Conservation (phyloP, 306 rosid species). For the Sphenostylis stenocarpa region DNA sequence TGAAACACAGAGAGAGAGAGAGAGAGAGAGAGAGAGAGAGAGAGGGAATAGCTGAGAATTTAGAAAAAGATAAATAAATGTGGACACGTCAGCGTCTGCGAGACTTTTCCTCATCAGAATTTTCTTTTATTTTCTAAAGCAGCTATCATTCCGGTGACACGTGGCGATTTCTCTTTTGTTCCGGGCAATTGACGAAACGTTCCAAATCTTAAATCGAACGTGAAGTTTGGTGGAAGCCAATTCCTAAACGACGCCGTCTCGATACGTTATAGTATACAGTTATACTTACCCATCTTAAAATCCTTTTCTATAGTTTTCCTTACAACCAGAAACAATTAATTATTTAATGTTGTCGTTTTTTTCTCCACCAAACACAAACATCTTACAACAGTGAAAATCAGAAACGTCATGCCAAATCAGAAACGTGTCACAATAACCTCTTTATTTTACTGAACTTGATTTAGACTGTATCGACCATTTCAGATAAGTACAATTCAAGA, state of each 20-base stretch:
- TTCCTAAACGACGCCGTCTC: constrained; percentile 37
- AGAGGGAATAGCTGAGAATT: constrained; percentile 42
- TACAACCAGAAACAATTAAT: background rate
- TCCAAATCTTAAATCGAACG: constrained; percentile 45
- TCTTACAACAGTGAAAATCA: background rate
- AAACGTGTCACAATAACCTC: background rate
- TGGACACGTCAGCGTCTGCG: constrained; percentile 56
- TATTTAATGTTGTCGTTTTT: background rate
- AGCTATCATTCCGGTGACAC: constrained; percentile 32
- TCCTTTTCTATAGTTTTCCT: background rate
- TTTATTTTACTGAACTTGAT: background rate
- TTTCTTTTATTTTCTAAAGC: background rate
- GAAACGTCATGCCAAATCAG: background rate
- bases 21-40: background rate
- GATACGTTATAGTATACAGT: background rate
- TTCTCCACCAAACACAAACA: background rate
- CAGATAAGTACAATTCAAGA: background rate
- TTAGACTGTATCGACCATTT: background rate
- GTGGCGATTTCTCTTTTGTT: constrained; percentile 37
- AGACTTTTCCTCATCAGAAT: constrained; percentile 30
- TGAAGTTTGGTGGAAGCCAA: constrained; percentile 37
- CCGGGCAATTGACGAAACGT: constrained; percentile 42
- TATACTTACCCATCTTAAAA: background rate
- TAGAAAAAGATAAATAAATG: constrained; percentile 43
- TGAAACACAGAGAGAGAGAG: background rate